Conservation (phyloP, 1,284 basidiomycete species). For the Coniferiporia sulphurascens region DNA sequence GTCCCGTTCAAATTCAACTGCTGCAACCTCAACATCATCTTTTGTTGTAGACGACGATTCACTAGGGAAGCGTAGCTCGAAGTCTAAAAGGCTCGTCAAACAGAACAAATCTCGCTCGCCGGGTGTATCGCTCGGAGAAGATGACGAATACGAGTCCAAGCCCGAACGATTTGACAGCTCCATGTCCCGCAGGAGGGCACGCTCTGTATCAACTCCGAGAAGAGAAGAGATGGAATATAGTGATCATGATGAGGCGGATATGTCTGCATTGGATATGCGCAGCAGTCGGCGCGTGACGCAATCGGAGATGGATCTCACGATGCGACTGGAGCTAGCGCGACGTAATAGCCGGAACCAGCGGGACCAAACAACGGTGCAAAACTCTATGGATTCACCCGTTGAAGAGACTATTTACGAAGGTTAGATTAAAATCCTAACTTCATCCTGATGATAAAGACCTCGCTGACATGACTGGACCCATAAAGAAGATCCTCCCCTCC, state of each 20-base stretch:
- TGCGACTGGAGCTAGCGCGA: constrained; percentile 72
- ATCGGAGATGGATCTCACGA: constrained; percentile 69
- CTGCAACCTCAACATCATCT: constrained; percentile 52
- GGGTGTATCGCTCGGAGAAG: constrained; percentile 25
- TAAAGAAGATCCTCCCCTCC: constrained; percentile 55
- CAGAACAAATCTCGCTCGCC: constrained; percentile 50
- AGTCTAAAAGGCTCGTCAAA: constrained; percentile 52
- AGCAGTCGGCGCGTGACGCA: constrained; percentile 41
- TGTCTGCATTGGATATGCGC: constrained; percentile 24
- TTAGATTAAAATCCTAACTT: constrained; percentile 25
- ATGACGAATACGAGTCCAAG: constrained; percentile 6
- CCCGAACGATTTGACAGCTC: constrained; percentile 15
- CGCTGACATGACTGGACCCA: constrained; percentile 3
- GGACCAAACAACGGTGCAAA: constrained; percentile 35
- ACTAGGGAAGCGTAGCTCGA: constrained; percentile 41
- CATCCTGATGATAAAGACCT: constrained; percentile 1
- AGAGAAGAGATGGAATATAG: constrained; percentile 42
- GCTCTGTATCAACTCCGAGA: constrained; percentile 39
- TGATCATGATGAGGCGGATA: constrained; percentile 27
- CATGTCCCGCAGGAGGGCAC: constrained; percentile 34
- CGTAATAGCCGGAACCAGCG: constrained; percentile 76
- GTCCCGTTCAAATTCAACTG: constrained; percentile 59
- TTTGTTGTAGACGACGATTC: constrained; percentile 53
- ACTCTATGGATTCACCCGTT: constrained; percentile 41
- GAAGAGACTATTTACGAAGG: constrained; percentile 75